phyloP scores from a whole-genome alignment of 345 rosid genomes.

The Microcos paniculata region DNA sequence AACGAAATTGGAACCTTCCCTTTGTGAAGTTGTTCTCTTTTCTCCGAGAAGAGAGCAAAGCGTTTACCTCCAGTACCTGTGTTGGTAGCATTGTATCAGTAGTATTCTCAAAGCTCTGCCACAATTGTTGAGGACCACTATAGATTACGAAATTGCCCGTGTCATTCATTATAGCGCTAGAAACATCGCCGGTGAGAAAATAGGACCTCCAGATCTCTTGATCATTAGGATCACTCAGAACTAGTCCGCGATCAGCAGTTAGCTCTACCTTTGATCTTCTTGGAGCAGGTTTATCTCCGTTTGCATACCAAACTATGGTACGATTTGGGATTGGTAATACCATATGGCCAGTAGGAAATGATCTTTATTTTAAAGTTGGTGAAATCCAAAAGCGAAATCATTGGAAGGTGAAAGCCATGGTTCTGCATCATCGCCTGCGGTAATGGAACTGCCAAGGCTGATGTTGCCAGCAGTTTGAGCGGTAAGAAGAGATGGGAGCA shows the following conservation, averaged over 20 bases:
- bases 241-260: neutral
- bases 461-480: constrained; percentile 8
- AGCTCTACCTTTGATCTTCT: constrained; percentile 1
- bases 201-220: constrained; percentile 26
- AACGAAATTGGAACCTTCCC: constrained; percentile 39
- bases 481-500: neutral
- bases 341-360: constrained; percentile 18
- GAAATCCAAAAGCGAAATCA: neutral
- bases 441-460: neutral
- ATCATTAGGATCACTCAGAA: neutral
- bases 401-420: constrained; percentile 33
- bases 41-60: constrained; percentile 22
- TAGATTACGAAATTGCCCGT: constrained; percentile 21
- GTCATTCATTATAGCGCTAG: constrained; percentile 30
- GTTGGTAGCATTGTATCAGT: constrained; percentile 37
- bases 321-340: constrained; percentile 28
- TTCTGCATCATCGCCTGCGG: neutral
- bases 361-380: constrained; percentile 6
- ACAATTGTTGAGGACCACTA: neutral
- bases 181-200: neutral
- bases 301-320: constrained; percentile 32
- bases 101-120: constrained; percentile 20
- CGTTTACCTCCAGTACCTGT: constrained; percentile 20
- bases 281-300: constrained; percentile 5
- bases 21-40: constrained; percentile 29